These are phyloP conservation scores for Wallacemonas sp. DNA, from an alignment of 208 protist genomes.

Conservation along the genomic window DNA sequence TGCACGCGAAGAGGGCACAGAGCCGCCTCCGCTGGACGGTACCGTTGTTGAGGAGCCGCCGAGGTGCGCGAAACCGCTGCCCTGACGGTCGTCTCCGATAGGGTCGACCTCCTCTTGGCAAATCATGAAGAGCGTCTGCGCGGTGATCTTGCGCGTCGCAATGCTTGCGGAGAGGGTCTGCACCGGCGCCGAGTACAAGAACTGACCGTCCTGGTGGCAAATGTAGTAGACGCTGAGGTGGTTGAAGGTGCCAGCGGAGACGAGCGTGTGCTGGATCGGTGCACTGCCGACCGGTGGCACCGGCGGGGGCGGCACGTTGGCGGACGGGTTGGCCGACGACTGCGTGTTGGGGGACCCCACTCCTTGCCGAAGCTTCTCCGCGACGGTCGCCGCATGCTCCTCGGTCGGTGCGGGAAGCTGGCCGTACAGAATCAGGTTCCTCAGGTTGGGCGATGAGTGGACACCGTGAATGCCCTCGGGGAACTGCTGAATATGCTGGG, in stretches of 20 bases:
- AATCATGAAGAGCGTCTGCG: constrained; percentile 61
- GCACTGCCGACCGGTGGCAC: constrained; percentile 23
- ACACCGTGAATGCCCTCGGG: constrained; percentile 71
- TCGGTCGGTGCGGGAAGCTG: constrained; percentile 12
- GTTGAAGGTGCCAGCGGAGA: constrained; percentile 75
- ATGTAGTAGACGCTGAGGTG: constrained; percentile 72
- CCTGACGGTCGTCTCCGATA: neutral
- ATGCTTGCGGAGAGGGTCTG: constrained; percentile 68
- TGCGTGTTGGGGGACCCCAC: neutral
- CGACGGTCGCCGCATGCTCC: neutral
- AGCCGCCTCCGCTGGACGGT: neutral
- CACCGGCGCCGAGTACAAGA: constrained; percentile 56
- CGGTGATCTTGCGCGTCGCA: constrained; percentile 69
- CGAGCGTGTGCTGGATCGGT: constrained; percentile 69
- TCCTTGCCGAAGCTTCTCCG: neutral
- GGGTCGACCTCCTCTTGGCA: constrained; percentile 38
- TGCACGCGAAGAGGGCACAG: neutral
- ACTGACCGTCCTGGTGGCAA: constrained; percentile 58
- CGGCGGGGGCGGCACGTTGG: constrained; percentile 30
- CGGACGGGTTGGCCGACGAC: constrained; percentile 12
- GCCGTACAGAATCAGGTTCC: constrained; percentile 41
- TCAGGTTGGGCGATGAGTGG: constrained; percentile 48
- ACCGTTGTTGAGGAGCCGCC: neutral
- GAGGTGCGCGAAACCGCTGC: constrained; percentile 4
- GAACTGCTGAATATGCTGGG: constrained; percentile 48